Evolutionary conservation across 2,329 filamentous ascomycete species (phyloP), one percentile per base, ranked within the genome.

Genomic region (Botryotinia narcissicola): DNA sequence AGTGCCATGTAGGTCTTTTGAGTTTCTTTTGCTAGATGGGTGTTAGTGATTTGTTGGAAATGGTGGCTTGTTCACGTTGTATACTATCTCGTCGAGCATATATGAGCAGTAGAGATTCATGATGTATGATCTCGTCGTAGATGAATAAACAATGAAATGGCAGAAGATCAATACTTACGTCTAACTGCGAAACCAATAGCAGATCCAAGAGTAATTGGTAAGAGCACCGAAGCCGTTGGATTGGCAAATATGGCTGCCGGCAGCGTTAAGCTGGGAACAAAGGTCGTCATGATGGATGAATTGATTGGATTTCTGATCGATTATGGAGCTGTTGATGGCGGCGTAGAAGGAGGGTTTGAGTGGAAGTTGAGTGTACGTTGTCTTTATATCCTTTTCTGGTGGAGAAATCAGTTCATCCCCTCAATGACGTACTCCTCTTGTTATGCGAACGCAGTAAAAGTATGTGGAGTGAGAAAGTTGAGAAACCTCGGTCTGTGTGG

Each of bases 221-320:
- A 85, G 57, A 97, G 87, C 75, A 96, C 89, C 29, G 93, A 92
- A 42, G 88, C 86, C 12, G 92, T 90, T 7, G 93, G 89, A 80
- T 88, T 90, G 79, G 89, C 86, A 82, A 97, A 95, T 76, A 95
- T 83, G 77, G 88, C 85, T 64, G 87, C 84, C 3, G 94, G 93
- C 29, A 97, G 86, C 35, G 92, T 94, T 76, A 97, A 83, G 57
- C 89, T 90, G n/a, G 92, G 90, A 74, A 96, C 89, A 82, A 92
- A 92, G 75, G 92, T 90, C 18, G 92, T 95, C 93, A 96, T 97
- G 62, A 75, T 86, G 32, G 46, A 22, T 54, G 64, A 12, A 40
- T 22, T 20, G 48, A 32, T 35, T n/a, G n/a, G 20, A 20, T 7
- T 51, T 44, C 44, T 70, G 22, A 16, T 10, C 9, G 20, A 59